Conservation (phyloP, 805 yeast genomes). For the Cyberlindnera saturnus region DNA sequence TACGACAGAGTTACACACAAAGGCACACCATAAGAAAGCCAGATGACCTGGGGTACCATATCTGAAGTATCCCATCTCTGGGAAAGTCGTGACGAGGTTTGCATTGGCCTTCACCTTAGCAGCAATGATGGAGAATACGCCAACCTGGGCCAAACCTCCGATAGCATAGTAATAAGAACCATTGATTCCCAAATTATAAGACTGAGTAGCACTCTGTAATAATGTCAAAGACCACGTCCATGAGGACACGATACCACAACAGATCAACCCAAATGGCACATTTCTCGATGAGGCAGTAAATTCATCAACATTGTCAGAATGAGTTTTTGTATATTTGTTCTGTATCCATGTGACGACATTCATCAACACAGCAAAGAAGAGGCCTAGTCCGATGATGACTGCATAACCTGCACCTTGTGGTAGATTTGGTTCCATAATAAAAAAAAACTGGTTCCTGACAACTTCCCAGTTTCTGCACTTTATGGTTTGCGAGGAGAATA, state of each 20-base stretch:
- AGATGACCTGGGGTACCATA: constrained; percentile 36
- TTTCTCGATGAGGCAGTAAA: constrained; percentile 40
- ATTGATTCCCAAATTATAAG: constrained; percentile 27
- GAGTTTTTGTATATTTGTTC: constrained; percentile 27
- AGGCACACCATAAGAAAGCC: constrained; percentile 32
- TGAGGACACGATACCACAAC: constrained; percentile 38
- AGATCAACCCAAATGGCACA: constrained; percentile 36
- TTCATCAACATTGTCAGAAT: constrained; percentile 29
- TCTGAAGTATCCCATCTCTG: constrained; percentile 35
- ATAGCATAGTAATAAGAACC: constrained; percentile 26
- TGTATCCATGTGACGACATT: constrained; percentile 31
- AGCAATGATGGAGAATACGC: constrained; percentile 31
- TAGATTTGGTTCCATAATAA: constrained; percentile 19
- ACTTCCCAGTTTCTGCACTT: not conserved
- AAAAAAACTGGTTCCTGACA: not conserved
- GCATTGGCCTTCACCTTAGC: constrained; percentile 32
- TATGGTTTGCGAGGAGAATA: too few species aligned
- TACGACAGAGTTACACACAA: constrained; percentile 35
- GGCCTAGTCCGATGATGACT: constrained; percentile 68
- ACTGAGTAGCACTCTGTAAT: constrained; percentile 26
- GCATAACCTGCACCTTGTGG: constrained; percentile 77
- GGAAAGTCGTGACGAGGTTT: constrained; percentile 33
- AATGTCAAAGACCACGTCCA: constrained; percentile 32
- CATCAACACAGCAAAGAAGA: constrained; percentile 40
- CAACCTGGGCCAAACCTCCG: constrained; percentile 22